Percentiles rank a stretch among this genome's conserved stretches.
These are phyloP conservation scores for Gossypium thurberi DNA, from an alignment of 345 rosid species.

Conservation along the genomic window DNA sequence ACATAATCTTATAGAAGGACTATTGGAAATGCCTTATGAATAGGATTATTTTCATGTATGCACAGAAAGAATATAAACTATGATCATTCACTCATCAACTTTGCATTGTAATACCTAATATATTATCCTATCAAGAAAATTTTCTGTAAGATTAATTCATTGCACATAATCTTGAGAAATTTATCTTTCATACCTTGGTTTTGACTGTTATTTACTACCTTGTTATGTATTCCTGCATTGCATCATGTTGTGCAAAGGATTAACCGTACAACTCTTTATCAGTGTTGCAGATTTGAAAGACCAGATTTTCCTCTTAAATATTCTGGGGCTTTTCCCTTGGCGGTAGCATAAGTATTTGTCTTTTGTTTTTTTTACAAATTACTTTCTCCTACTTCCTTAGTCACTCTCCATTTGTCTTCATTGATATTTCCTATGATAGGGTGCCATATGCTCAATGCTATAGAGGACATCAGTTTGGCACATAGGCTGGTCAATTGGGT, in stretches of 20 bases:
- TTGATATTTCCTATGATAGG: conserved; percentile 32
- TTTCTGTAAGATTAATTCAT: neutral
- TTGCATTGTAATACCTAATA: neutral
- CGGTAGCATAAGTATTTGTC: conserved; percentile 58
- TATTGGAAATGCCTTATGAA: neutral
- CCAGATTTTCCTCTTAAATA: conserved; percentile 70
- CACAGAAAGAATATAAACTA: too few species aligned
- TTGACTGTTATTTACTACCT: neutral
- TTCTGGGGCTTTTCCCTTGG: conserved; percentile 70
- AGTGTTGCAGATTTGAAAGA: conserved; percentile 70
- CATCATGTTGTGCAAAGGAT: neutral
- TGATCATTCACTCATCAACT: neutral
- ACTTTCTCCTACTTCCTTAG: neutral
- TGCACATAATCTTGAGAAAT: neutral
- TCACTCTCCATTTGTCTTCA: neutral
- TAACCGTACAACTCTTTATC: neutral
- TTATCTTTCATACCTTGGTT: neutral
- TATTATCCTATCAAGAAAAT: neutral
- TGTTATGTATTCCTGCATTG: neutral
- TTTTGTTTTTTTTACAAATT: neutral
- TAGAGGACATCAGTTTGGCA: conserved; percentile 97
- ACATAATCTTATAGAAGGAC: neutral
- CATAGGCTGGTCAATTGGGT: conserved; percentile 98
- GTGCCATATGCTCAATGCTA: conserved; percentile 88
- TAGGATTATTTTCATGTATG: neutral